A percentile compares a stretch with the other conserved stretches of the same genome.
These are phyloP conservation scores for Climacium dendroides DNA, from an alignment of 225 moss, liverwort and hornwort species.

Conservation along the genomic window DNA sequence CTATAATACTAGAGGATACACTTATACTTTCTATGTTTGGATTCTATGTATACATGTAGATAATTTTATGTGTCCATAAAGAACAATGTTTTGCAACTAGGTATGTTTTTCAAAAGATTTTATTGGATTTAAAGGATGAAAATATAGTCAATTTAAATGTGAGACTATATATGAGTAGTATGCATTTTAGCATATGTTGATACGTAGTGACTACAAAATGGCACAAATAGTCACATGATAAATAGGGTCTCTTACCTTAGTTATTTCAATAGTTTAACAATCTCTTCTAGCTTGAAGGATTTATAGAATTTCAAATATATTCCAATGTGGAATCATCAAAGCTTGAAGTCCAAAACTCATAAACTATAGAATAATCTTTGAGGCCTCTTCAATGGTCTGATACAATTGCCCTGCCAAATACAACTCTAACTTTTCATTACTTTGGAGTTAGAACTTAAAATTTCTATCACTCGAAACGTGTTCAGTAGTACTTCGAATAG, in stretches of 20 bases:
- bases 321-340: background rate
- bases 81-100: background rate
- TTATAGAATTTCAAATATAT: background rate
- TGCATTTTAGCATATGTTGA: background rate
- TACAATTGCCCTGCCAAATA: background rate
- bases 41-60: background rate
- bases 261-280: background rate
- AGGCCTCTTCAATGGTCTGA: fast-evolving
- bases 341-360: too few species aligned
- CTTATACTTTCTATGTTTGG: background rate
- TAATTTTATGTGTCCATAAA: too few species aligned
- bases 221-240: background rate
- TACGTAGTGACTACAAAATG: background rate
- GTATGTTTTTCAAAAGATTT: background rate
- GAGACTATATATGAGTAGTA: background rate
- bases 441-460: too few species aligned
- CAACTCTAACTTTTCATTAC: background rate
- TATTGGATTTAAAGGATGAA: background rate
- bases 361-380: background rate
- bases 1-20: background rate
- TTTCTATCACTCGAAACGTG: background rate
- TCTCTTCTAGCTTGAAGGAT: background rate
- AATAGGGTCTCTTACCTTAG: background rate
- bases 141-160: background rate
- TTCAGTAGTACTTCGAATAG: too few species aligned